Evolutionary conservation across 345 rosid genomes (phyloP).

Genomic region (Lepidium africanum): DNA sequence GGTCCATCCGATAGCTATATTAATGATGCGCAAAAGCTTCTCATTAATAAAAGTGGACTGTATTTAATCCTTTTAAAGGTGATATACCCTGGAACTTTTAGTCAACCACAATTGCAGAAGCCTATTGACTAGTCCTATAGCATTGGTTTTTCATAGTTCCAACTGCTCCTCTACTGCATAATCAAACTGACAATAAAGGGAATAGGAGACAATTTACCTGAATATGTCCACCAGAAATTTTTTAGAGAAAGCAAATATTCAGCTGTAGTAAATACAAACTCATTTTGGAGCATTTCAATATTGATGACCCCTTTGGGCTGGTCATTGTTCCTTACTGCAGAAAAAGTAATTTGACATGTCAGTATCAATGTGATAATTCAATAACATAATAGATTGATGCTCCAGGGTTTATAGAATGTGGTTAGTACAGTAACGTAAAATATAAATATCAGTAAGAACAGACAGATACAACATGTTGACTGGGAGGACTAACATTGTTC

Average conservation of each 20-base stretch:
- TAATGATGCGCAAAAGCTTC: slow-evolving; percentile 9
- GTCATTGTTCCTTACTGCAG: slow-evolving; percentile 37
- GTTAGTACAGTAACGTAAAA: background rate
- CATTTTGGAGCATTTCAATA: slow-evolving; percentile 62
- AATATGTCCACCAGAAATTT: slow-evolving; percentile 57
- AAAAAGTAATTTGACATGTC: slow-evolving; percentile 4
- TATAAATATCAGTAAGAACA: background rate
- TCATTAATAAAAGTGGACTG: background rate
- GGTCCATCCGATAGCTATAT: background rate
- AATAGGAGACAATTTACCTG: slow-evolving; percentile 37
- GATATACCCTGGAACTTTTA: background rate
- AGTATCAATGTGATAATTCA: slow-evolving; percentile 1
- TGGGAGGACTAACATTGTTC: slow-evolving; percentile 43
- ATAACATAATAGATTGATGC: background rate
- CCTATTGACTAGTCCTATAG: background rate
- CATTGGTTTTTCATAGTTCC: background rate
- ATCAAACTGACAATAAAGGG: slow-evolving; percentile 3
- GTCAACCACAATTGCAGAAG: background rate
- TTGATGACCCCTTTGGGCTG: slow-evolving; percentile 45
- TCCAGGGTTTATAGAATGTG: slow-evolving; percentile 2
- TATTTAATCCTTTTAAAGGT: background rate
- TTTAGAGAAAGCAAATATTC: slow-evolving; percentile 69
- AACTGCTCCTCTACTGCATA: slow-evolving; percentile 1
- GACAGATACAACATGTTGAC: slow-evolving; percentile 3
- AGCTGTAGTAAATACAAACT: slow-evolving; percentile 75